Percentiles rank a stretch among this genome's conserved stretches.
Conservation (phyloP, 352 stramenopile species). For the Pythium phragmitis region DNA sequence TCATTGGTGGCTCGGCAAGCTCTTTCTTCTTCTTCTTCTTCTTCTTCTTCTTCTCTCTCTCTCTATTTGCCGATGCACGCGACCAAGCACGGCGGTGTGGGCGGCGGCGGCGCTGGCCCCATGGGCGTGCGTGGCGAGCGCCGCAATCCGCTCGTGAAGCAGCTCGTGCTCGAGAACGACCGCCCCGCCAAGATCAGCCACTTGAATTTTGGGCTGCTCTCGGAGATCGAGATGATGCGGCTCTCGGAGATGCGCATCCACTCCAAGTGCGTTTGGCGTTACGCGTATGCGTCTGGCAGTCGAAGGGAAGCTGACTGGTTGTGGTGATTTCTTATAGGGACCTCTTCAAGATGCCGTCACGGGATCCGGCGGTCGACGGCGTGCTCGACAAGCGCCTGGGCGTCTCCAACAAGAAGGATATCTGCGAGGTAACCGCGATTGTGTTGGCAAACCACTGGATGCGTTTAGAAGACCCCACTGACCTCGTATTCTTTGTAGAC, state of each 20-base stretch:
- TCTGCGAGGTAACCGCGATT: conserved; percentile 81
- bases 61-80: conserved; percentile 14
- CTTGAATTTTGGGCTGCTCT: conserved; percentile 97
- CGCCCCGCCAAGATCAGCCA: conserved; percentile 94
- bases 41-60: too few species aligned
- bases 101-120: conserved; percentile 11
- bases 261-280: conserved; percentile 48
- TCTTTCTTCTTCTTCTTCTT: conserved; percentile 1
- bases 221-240: conserved; percentile 94
- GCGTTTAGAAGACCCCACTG: too few species aligned
- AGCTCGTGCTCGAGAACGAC: conserved; percentile 88
- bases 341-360: conserved; percentile 96
- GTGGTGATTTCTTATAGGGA: conserved; percentile 53
- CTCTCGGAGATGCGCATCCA: conserved; percentile 94
- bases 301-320: neutral
- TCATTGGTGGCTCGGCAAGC: neutral
- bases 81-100: conserved; percentile 21
- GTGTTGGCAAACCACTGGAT: too few species aligned
- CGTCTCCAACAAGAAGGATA: conserved; percentile 96
- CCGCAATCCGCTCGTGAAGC: conserved; percentile 87
- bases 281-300: neutral
- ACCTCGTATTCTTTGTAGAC: conserved; percentile 29
- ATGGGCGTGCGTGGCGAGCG: conserved; percentile 47
- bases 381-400: conserved; percentile 97
- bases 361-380: conserved; percentile 91